Evolutionary conservation across 768 basidiomycete genomes (phyloP), one percentile per base, ranked within the genome.

Genomic region (Lyophyllum shimeji): DNA sequence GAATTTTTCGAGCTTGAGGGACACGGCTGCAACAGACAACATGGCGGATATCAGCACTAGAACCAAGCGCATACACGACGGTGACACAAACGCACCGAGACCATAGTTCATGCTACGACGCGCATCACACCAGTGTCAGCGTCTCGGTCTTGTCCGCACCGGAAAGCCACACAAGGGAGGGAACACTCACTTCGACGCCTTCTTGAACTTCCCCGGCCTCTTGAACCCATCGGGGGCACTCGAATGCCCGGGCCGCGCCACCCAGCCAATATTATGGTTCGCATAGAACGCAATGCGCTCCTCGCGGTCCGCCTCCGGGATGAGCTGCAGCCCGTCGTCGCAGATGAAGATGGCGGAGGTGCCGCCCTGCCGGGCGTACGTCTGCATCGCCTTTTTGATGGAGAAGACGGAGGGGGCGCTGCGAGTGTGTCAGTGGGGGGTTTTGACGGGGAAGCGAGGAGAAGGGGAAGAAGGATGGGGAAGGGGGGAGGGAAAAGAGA

Each of bases 201-300:
- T 94, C 77, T 93, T 93, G 81, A 94, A 94, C 51, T 90, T 86
- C 8, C 91, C 92, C 6, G 91, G 90, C 69, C 94, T 90, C 76
- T 94, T 92, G 79, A 95, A 96, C 0, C 92, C 89, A 60, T 89
- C 93, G 20, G 85, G 87, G 66, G 68, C 83, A 67, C 75, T 80
- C 70, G 54, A 76, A 66, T 93, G 91, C 2, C 78, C 80, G 0
- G 91, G 92, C n/a, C 91, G 82, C 24, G 92, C 88, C 31, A 86
- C 83, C 82, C 86, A 93, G 11, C 78, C 80, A 62, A 92, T 88
- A 61, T 87, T 86, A 60, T 88, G 83, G 59, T 88, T 85, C 2
- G 85, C 84, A 68, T 94, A 94, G 74, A 90, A 93, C n/a, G 77
- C 80, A 47, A 83, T 76, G 44, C 92, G 82, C 55, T 79, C 82